Conservation (phyloP, 2,329 filamentous ascomycete species). For the Knufia petricola region DNA sequence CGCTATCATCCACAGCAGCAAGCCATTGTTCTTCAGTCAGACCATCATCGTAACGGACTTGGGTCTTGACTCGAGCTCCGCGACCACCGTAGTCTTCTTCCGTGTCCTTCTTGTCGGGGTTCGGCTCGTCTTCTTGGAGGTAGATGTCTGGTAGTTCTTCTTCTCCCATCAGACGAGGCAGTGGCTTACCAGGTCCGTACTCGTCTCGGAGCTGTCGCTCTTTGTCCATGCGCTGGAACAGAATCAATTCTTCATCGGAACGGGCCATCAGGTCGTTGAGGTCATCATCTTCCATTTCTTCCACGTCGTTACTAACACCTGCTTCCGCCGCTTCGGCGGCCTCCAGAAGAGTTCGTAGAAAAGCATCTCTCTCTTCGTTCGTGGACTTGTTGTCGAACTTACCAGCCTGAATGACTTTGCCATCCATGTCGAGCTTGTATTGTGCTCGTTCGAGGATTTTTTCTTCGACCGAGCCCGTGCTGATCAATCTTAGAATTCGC, state of each 20-base stretch:
- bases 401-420: conserved; percentile 98
- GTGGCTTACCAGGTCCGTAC: conserved; percentile 62
- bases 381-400: conserved; percentile 99
- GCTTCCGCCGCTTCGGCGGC: conserved; percentile 58
- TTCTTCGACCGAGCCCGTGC: conserved; percentile 93
- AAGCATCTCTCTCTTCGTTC: conserved; percentile 93
- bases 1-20: conserved; percentile 92
- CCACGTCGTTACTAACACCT: conserved; percentile 74
- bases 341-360: conserved; percentile 87
- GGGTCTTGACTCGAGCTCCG: conserved; percentile 87
- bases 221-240: conserved; percentile 77
- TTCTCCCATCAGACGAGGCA: conserved; percentile 76
- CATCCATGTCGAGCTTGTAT: conserved; percentile 98
- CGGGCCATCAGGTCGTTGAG: conserved; percentile 90
- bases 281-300: conserved; percentile 95
- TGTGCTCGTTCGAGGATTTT: conserved; percentile 95
- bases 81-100: conserved; percentile 66
- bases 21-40: conserved; percentile 98
- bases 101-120: conserved; percentile 53
- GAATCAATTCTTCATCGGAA: conserved; percentile 63
- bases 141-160: conserved; percentile 91
- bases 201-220: conserved; percentile 55
- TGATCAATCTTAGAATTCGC: conserved; percentile 89
- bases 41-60: conserved; percentile 92
- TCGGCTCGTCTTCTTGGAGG: conserved; percentile 75